These are phyloP conservation scores for Phialophora verrucosa DNA, from an alignment of 2,329 filamentous ascomycete genomes.

Conservation along the genomic window DNA sequence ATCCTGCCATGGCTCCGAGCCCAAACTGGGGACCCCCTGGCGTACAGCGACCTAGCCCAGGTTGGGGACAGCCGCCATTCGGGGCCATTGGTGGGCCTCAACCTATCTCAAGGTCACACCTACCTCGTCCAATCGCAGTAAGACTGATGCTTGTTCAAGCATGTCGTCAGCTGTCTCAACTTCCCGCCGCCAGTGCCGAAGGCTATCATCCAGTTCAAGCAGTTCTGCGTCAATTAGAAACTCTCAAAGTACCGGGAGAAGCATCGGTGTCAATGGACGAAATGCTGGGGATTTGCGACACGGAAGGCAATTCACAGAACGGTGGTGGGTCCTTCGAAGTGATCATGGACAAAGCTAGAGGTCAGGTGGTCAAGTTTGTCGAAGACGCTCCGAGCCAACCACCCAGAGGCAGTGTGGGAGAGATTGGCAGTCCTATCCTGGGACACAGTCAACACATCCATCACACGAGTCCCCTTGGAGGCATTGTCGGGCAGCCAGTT, in stretches of 20 bases:
- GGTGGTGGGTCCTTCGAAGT: slow-evolving; percentile 88
- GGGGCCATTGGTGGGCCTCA: slow-evolving; percentile 51
- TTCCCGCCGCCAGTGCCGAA: slow-evolving; percentile 53
- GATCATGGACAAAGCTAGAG: slow-evolving; percentile 56
- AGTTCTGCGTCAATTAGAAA: slow-evolving; percentile 68
- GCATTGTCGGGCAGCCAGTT: slow-evolving; percentile 22
- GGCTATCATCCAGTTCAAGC: slow-evolving; percentile 73
- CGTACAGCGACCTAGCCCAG: slow-evolving; percentile 39
- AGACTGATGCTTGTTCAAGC: slow-evolving; percentile 77
- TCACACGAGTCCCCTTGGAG: slow-evolving; percentile 30
- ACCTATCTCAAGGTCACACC: slow-evolving; percentile 53
- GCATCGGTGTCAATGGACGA: slow-evolving; percentile 66
- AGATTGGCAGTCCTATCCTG: slow-evolving; percentile 70
- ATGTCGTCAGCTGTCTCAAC: slow-evolving; percentile 67
- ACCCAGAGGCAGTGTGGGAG: slow-evolving; percentile 60
- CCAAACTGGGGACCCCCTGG: slow-evolving; percentile 32
- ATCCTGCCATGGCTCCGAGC: slow-evolving; percentile 25
- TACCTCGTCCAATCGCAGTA: slow-evolving; percentile 70
- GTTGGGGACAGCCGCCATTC: slow-evolving; percentile 54
- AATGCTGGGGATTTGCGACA: slow-evolving; percentile 84
- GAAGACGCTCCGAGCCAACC: slow-evolving; percentile 56
- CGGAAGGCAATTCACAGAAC: slow-evolving; percentile 82
- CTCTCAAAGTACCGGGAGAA: slow-evolving; percentile 65
- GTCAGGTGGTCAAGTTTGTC: slow-evolving; percentile 56
- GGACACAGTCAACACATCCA: slow-evolving; percentile 35